Evolutionary conservation across 257 asterid genomes (phyloP).

Genomic region (Fraxinus pennsylvanica): DNA sequence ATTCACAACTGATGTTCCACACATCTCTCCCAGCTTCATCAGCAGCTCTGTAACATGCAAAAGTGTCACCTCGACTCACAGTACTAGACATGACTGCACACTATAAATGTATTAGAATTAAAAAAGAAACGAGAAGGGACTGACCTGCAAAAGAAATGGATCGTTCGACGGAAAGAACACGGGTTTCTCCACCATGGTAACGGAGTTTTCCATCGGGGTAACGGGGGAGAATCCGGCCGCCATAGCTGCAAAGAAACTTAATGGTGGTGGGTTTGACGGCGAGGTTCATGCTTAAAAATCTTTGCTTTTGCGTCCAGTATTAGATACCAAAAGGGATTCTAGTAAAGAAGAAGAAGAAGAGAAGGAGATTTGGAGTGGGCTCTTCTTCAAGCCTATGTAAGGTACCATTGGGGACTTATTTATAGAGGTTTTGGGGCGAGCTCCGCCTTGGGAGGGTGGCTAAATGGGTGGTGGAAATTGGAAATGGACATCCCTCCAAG

Average conservation of each 20-base stretch:
- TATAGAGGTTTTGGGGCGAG: constrained; percentile 40
- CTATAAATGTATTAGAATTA: not conserved
- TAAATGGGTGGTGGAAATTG: not conserved
- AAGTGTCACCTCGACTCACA: not conserved
- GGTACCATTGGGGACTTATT: constrained; percentile 39
- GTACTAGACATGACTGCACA: not conserved
- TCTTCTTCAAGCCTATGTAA: constrained; percentile 65
- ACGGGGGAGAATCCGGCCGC: constrained; percentile 90
- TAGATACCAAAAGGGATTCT: constrained; percentile 1
- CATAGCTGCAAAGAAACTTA: constrained; percentile 79
- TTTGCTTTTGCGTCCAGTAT: constrained; percentile 19
- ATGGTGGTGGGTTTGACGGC: constrained; percentile 38
- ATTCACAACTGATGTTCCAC: constrained; percentile 49
- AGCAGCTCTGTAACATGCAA: constrained; percentile 48
- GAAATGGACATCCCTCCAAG: not conserved
- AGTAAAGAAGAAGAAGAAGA: constrained; percentile 5
- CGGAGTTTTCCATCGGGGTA: constrained; percentile 89
- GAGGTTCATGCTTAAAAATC: constrained; percentile 38
- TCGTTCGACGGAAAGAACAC: constrained; percentile 78
- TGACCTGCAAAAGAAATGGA: constrained; percentile 67
- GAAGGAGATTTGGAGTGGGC: constrained; percentile 27
- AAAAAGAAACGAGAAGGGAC: not conserved
- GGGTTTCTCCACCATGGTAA: constrained; percentile 88
- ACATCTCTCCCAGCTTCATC: constrained; percentile 67
- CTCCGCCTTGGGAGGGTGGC: not conserved